Evolutionary conservation across 352 stramenopile species (phyloP), one percentile per base, ranked within the genome.

Genomic region (Phytophthora pini): DNA sequence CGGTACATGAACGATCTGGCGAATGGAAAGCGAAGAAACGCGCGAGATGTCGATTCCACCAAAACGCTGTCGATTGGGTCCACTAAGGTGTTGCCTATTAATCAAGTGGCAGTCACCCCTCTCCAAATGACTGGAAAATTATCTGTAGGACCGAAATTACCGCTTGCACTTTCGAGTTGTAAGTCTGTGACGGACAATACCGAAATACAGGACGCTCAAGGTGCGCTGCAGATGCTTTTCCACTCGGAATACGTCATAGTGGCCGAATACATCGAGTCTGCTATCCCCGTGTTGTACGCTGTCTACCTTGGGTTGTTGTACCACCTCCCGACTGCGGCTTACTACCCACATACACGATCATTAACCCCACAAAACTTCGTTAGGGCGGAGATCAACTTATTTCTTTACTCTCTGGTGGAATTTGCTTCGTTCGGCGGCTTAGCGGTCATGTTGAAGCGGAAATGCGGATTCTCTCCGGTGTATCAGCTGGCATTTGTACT

Each of bases 401-500:
- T 65, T 2, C 60, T 74, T 22, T 73, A 73, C 22, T 61, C 62
- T 3, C 10, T 60, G 3, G 20, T 77, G 3, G 70, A 79, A 46
- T n/a, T 74, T 3, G 10, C 62, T 1, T 70, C 66, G 11, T 51
- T 81, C 20, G 8, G 45, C 2, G 38, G 11, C 5, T 17, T 59
- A 38, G 51, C 31, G 13, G 7, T 65, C 10, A 2, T 65, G 20
- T 20, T 77, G 20, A 46, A 63, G 31, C 26, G 41, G 1, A 20
- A 43, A 53, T 74, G 80, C 38, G 60, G 50, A 0, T 73, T 74
- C 38, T 65, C 53, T 3, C 56, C 62, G 13, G 8, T 76, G 1
- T 74, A 77, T 46, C 57, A 73, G 26, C 51, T 85, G 2, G 76
- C 63, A 1, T 82, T 85, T 31, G 71, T 82, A 26, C 56, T 82